Percentiles rank a stretch among this genome's conserved stretches.
Evolutionary conservation across 192 early-diverging fungal genomes (phyloP).

Genomic region (Gonapodya sp.): DNA sequence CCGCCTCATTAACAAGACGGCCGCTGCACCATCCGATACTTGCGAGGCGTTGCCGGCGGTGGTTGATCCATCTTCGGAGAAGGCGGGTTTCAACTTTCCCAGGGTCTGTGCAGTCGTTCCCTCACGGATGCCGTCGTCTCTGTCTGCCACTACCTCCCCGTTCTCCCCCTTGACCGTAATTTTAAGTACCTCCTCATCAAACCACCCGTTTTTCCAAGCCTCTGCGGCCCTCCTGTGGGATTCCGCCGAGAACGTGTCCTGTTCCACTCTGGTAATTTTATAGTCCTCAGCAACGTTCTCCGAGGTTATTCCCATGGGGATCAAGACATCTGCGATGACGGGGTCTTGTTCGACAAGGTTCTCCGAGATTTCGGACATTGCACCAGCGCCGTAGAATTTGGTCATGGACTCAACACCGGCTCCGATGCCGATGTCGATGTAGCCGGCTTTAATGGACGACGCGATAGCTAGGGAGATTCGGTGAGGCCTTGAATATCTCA

Average conservation of each 20-base stretch:
- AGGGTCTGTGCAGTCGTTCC: constrained; percentile 65
- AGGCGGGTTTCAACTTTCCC: constrained; percentile 52
- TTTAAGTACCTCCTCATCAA: constrained; percentile 84
- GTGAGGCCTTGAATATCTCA: neutral
- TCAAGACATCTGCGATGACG: constrained; percentile 44
- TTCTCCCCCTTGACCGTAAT: constrained; percentile 38
- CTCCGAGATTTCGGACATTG: constrained; percentile 61
- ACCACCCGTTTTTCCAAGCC: constrained; percentile 83
- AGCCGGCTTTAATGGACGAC: constrained; percentile 75
- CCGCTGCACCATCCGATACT: constrained; percentile 96
- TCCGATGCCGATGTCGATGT: constrained; percentile 78
- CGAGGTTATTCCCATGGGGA: constrained; percentile 73
- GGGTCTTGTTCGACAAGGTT: constrained; percentile 65
- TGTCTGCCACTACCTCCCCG: constrained; percentile 52
- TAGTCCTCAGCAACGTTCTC: constrained; percentile 93
- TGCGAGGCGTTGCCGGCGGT: constrained; percentile 96
- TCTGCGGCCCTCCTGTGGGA: constrained; percentile 74
- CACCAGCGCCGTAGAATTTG: constrained; percentile 74
- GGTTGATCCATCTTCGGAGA: constrained; percentile 65
- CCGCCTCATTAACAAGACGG: constrained; percentile 90
- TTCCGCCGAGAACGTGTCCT: constrained; percentile 81
- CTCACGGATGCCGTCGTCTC: constrained; percentile 85
- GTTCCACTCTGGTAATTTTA: constrained; percentile 67
- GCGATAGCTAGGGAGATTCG: constrained; percentile 43
- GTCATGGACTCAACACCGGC: constrained; percentile 97